Evolutionary conservation across 768 basidiomycete species (phyloP).

Genomic region (Rubroboletus pulcherrimus): DNA sequence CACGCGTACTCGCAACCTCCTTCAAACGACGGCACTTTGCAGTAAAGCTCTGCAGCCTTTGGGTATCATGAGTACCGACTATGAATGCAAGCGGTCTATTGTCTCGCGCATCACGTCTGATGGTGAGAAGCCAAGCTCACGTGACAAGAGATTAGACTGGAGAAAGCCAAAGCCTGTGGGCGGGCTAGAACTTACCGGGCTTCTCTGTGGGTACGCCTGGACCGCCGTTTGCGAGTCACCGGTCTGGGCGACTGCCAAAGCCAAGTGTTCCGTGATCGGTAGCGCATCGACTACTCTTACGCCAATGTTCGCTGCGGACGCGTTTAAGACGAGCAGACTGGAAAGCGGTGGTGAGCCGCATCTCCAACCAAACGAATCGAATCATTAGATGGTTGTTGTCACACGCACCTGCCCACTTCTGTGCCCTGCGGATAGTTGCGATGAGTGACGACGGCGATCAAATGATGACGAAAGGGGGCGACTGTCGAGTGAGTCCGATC

Average conservation of each 20-base stretch:
- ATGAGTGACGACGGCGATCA: conserved; percentile 50
- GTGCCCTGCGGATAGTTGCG: conserved; percentile 37
- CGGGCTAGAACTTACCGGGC: conserved; percentile 36
- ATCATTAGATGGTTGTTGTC: not conserved
- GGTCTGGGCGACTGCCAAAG: conserved; percentile 55
- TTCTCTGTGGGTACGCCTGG: conserved; percentile 32
- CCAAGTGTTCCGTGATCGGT: conserved; percentile 55
- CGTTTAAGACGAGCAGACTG: conserved; percentile 21
- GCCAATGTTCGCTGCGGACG: not conserved
- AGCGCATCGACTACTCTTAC: conserved; percentile 20
- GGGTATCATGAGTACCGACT: conserved; percentile 41
- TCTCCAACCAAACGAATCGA: not conserved
- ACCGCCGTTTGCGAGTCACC: conserved; percentile 31
- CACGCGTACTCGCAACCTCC: conserved; percentile 42
- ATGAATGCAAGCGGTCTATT: conserved; percentile 41
- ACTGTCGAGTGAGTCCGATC: not conserved
- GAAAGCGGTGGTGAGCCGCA: conserved; percentile 1
- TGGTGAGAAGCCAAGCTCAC: conserved; percentile 52
- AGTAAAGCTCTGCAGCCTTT: conserved; percentile 43
- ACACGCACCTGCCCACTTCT: conserved; percentile 56
- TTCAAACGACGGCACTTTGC: conserved; percentile 57
- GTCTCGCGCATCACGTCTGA: conserved; percentile 41
- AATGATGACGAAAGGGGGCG: not conserved
- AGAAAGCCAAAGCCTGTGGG: not conserved
- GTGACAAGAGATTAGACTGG: not conserved